These are phyloP conservation scores for Phytophthora tubulina DNA, from an alignment of 352 stramenopile genomes.

Conservation along the genomic window DNA sequence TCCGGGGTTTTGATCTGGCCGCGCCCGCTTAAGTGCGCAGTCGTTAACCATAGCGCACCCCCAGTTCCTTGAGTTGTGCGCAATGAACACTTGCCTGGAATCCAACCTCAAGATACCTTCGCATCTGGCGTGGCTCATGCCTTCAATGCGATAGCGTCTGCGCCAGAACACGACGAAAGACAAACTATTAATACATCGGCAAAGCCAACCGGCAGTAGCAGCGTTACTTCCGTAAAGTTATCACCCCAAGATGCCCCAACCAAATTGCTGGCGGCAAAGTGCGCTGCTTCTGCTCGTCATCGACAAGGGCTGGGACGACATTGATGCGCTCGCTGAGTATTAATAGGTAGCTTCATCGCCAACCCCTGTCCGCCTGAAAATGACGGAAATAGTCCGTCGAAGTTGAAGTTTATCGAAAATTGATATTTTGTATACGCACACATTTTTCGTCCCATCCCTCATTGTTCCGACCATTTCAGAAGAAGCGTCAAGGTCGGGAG, in stretches of 20 bases:
- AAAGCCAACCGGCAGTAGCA: background rate
- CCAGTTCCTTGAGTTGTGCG: background rate
- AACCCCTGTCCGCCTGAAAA: background rate
- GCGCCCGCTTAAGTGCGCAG: background rate
- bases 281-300: slow-evolving; percentile 19
- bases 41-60: background rate
- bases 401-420: slow-evolving; percentile 29
- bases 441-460: slow-evolving; percentile 22
- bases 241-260: background rate
- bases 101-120: slow-evolving; percentile 1
- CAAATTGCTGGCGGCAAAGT: background rate
- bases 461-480: slow-evolving; percentile 22
- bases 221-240: background rate
- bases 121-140: slow-evolving; percentile 22
- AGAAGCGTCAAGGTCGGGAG: slow-evolving; percentile 12
- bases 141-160: slow-evolving; percentile 4
- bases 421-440: slow-evolving; percentile 21
- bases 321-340: slow-evolving; percentile 23
- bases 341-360: no score
- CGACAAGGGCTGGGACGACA: slow-evolving; percentile 37
- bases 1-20: slow-evolving; percentile 1
- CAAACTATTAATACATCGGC: background rate
- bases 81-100: background rate
- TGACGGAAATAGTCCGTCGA: slow-evolving; percentile 6
- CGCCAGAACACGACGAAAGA: slow-evolving; percentile 1